These are phyloP conservation scores for Skeletonema potamos DNA, from an alignment of 108 stramenopile genomes.

Conservation along the genomic window DNA sequence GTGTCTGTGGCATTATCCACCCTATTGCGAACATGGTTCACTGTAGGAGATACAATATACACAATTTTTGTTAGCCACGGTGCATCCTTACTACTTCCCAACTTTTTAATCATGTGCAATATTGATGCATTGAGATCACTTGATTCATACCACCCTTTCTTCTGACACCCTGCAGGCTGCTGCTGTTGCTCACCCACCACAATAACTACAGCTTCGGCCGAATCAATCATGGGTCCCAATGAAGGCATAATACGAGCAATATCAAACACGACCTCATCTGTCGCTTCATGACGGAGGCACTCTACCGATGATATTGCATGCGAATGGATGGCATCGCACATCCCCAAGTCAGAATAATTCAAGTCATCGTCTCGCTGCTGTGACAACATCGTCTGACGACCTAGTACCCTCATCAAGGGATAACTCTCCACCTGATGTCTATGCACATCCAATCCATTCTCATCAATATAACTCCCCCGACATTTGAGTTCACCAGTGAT, in stretches of 20 bases:
- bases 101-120: slow-evolving; percentile 49
- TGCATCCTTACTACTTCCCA: slow-evolving; percentile 45
- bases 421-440: slow-evolving; percentile 32
- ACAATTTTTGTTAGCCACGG: slow-evolving; percentile 85
- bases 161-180: slow-evolving; percentile 49
- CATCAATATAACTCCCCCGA: slow-evolving; percentile 79
- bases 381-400: not conserved
- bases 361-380: no score
- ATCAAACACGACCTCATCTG: slow-evolving; percentile 43
- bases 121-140: slow-evolving; percentile 56
- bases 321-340: slow-evolving; percentile 30
- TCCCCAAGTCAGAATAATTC: not conserved
- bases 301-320: slow-evolving; percentile 16
- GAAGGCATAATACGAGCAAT: slow-evolving; percentile 49
- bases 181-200: slow-evolving; percentile 45
- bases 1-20: not conserved
- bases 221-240: slow-evolving; percentile 46
- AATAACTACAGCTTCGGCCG: slow-evolving; percentile 73
- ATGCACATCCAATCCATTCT: slow-evolving; percentile 73
- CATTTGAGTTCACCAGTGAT: slow-evolving; percentile 80
- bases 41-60: slow-evolving; percentile 64
- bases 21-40: not conserved
- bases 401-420: slow-evolving; percentile 23
- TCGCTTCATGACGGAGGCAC: slow-evolving; percentile 28
- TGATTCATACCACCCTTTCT: slow-evolving; percentile 50